A percentile compares a stretch with the other conserved stretches of the same genome.
Evolutionary conservation across 352 stramenopile genomes (phyloP).

Genomic region (Phytopythium kandeliae): DNA sequence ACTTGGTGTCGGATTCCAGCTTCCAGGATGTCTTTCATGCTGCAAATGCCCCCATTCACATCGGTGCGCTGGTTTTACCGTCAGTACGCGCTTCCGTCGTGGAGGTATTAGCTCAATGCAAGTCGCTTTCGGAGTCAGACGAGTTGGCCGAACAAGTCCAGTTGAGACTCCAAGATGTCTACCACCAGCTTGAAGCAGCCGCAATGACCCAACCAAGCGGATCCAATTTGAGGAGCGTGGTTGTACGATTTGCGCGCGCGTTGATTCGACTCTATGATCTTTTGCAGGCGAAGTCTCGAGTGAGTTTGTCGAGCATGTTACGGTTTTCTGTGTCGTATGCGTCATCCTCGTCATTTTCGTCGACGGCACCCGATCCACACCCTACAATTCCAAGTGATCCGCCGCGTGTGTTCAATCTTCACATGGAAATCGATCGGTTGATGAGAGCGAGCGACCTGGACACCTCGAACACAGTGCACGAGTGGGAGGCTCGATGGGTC

Average conservation of each 20-base stretch:
- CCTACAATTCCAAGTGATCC: neutral
- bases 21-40: neutral
- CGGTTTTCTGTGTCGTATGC: neutral
- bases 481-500: neutral
- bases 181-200: neutral
- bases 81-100: neutral
- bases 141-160: neutral
- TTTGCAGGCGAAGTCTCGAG: neutral
- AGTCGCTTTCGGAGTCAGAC: neutral
- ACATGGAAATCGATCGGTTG: slow-evolving; percentile 1
- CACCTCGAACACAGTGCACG: neutral
- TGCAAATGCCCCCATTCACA: neutral
- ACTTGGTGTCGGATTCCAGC: neutral
- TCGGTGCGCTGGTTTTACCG: neutral
- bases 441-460: neutral
- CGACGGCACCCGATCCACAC: neutral
- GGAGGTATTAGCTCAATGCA: neutral
- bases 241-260: neutral
- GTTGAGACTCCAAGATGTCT: neutral
- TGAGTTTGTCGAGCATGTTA: neutral
- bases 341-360: neutral
- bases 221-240: neutral
- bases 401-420: neutral
- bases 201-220: too few species aligned
- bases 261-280: neutral